Conservation (phyloP, 2,329 filamentous ascomycete genomes). For the Ascochyta fabae region DNA sequence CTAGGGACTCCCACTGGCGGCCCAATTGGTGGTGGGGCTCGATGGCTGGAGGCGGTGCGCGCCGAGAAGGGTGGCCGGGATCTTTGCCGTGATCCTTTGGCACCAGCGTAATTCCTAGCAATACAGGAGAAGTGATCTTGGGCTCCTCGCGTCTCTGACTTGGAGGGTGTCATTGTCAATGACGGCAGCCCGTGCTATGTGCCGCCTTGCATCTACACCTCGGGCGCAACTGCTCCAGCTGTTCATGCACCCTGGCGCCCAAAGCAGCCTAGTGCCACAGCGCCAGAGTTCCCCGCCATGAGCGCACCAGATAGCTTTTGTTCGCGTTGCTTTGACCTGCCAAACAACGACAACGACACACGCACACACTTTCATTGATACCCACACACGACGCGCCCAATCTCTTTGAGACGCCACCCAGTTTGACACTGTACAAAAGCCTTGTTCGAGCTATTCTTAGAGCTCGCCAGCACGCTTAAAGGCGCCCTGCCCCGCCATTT, state of each 20-base stretch:
- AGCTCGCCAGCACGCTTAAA: slow-evolving; percentile 1
- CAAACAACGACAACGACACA: slow-evolving; percentile 7
- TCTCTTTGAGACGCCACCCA: neutral
- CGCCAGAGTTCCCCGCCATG: slow-evolving; percentile 30
- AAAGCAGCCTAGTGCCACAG: slow-evolving; percentile 33
- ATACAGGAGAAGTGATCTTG: neutral
- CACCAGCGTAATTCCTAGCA: slow-evolving; percentile 7
- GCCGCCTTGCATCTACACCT: slow-evolving; percentile 16
- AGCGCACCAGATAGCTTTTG: slow-evolving; percentile 17
- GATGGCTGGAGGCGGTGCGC: slow-evolving; percentile 36
- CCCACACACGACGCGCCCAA: neutral
- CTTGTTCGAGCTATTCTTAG: neutral
- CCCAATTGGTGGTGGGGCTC: slow-evolving; percentile 38
- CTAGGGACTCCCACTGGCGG: slow-evolving; percentile 34
- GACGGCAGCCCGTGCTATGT: neutral
- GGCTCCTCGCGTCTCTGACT: neutral
- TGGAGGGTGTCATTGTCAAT: neutral
- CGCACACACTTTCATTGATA: slow-evolving; percentile 4
- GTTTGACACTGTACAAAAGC: neutral
- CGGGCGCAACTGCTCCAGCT: slow-evolving; percentile 23
- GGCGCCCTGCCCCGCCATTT: slow-evolving; percentile 11
- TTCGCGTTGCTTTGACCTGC: slow-evolving; percentile 22
- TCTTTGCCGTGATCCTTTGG: slow-evolving; percentile 22
- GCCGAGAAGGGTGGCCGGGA: slow-evolving; percentile 34
- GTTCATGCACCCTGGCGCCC: slow-evolving; percentile 31